Evolutionary conservation across 1,284 basidiomycete species (phyloP), one percentile per base, ranked within the genome.

Genomic region (Moesziomyces antarcticus): DNA sequence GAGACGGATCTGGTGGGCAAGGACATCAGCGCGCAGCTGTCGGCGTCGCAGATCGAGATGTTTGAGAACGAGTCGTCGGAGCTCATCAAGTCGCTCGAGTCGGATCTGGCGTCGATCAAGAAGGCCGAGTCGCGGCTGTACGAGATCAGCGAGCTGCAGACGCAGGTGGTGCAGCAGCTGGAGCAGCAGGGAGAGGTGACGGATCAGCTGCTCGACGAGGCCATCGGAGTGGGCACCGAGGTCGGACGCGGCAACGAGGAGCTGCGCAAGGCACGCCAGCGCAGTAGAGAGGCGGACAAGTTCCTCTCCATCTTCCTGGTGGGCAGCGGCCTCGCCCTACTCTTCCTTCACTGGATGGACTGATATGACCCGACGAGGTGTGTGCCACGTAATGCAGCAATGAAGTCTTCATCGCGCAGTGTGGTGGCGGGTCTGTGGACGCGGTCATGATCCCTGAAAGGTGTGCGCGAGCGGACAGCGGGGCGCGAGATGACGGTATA

Each of bases 31-130:
- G 51, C 63, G 2, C 59, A 78, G 46, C 66, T 82, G n/a, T 67
- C 73, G 5, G 56, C 89, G 46, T 92, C 91, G 13, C 93, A 96
- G 83, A 93, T 95, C 56, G 89, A 92, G 77, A 92, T 93, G 84
- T 96, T 96, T 78, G 94, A 96, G 85, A 87, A 89, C 21, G 93
- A 96, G 84, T 94, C 95, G 74, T 92, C 92, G 33, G 89, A 89
- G 68, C 90, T 96, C 56, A 85, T 96, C 56, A 90, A 90, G 73
- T 88, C 88, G 46, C 91, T 93, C 27, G 91, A 94, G 82, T 89
- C 92, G 75, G 92, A 91, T 16, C 86, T 96, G 24, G 91, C 90
- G 73, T 90, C 92, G 6, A 91, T 96, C 51, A 91, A 94, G 82
- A 90, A 91, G 82, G 94, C 94, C 21, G 94, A 96, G 83, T 89